These are phyloP conservation scores for Acidomyces sp. DNA, from an alignment of 495 filamentous ascomycete genomes.

Conservation along the genomic window DNA sequence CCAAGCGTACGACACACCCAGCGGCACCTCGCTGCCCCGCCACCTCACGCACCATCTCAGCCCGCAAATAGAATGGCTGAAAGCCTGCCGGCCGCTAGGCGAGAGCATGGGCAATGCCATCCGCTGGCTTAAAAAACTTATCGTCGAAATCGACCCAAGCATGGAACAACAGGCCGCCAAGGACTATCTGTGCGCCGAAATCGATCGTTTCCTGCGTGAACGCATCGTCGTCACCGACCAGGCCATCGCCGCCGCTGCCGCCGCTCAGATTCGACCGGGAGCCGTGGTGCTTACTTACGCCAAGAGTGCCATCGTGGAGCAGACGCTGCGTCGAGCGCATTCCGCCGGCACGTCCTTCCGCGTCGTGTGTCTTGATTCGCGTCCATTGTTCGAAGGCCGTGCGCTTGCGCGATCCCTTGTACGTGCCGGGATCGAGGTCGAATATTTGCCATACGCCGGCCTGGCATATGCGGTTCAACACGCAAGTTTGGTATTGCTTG, in stretches of 20 bases:
- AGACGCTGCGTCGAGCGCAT: conserved; percentile 60
- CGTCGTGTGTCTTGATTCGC: conserved; percentile 73
- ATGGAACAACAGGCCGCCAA: conserved; percentile 68
- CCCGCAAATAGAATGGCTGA: conserved; percentile 87
- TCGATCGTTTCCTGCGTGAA: conserved; percentile 83
- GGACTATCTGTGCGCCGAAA: conserved; percentile 56
- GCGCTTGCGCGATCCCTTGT: conserved; percentile 56
- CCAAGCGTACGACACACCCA: conserved; percentile 76
- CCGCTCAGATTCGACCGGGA: conserved; percentile 58
- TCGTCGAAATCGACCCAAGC: conserved; percentile 73
- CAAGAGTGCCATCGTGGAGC: conserved; percentile 73
- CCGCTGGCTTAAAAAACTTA: conserved; percentile 77
- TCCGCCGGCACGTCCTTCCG: conserved; percentile 57
- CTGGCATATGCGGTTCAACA: conserved; percentile 57
- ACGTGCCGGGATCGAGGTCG: conserved; percentile 54
- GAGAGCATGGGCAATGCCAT: conserved; percentile 94
- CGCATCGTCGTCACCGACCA: conserved; percentile 75
- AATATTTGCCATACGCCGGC: conserved; percentile 67
- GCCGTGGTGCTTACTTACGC: conserved; percentile 82
- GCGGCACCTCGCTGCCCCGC: conserved; percentile 66
- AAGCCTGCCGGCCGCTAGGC: conserved; percentile 80
- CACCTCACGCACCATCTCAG: conserved; percentile 85
- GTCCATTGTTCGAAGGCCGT: conserved; percentile 69
- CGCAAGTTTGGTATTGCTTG: conserved; percentile 70
- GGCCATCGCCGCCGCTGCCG: conserved; percentile 64